Evolutionary conservation across 1,284 basidiomycete genomes (phyloP).

Genomic region (Neonothopanus nambi): DNA sequence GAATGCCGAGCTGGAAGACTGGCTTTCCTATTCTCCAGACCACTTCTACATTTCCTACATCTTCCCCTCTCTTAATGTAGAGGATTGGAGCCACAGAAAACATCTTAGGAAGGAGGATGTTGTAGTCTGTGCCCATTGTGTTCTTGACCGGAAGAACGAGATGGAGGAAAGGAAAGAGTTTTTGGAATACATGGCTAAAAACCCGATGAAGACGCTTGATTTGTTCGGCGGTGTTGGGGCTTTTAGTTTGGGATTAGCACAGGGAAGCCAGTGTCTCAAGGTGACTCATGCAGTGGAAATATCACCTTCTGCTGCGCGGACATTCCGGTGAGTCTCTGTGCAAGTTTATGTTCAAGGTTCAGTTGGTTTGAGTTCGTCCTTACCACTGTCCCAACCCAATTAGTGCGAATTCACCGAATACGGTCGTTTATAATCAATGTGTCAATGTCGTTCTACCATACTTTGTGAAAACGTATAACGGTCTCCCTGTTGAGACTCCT

Average conservation of each 20-base stretch:
- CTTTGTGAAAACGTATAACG: conserved; percentile 47
- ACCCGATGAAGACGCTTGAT: conserved; percentile 53
- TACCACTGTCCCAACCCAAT: too few relatives aligned
- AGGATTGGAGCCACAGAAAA: conserved; percentile 38
- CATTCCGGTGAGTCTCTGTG: conserved; percentile 58
- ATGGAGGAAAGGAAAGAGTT: conserved; percentile 33
- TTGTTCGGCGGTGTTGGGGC: conserved; percentile 68
- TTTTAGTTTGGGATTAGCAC: conserved; percentile 57
- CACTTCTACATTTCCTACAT: conserved; percentile 57
- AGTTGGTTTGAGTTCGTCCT: too few relatives aligned
- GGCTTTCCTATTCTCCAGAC: conserved; percentile 51
- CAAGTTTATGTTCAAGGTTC: too few relatives aligned
- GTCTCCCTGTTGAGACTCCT: conserved; percentile 34
- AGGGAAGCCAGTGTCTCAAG: conserved; percentile 49
- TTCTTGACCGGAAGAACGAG: conserved; percentile 31
- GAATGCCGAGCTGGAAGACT: conserved; percentile 38
- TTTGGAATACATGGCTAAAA: conserved; percentile 27
- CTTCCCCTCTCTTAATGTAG: conserved; percentile 43
- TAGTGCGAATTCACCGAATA: conserved; percentile 47
- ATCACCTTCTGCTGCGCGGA: conserved; percentile 66
- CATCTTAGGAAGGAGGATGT: conserved; percentile 36
- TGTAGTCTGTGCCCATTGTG: conserved; percentile 47
- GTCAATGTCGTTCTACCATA: conserved; percentile 60
- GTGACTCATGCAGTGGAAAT: conserved; percentile 69
- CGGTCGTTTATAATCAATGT: conserved; percentile 56